Evolutionary conservation across 768 basidiomycete species (phyloP), one percentile per base, ranked within the genome.

Genomic region (Infundibulicybe gibba): DNA sequence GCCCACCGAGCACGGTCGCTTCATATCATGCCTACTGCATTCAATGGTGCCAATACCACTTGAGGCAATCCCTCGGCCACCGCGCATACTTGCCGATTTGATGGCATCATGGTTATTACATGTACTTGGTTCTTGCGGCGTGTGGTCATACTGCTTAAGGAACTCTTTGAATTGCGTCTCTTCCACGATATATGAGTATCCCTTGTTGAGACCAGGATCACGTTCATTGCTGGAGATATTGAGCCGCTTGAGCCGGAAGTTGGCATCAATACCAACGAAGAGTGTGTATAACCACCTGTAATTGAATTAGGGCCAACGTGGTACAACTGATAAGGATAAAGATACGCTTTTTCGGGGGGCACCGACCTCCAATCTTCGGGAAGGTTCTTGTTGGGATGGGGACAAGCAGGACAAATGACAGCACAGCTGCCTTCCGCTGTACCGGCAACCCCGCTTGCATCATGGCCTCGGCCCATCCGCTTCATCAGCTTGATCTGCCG

Each of bases 391-490:
- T 25, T 60, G 0, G 61, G 63, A 0, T 61, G 60, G 1, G 68
- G 70, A 48, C 70, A 72, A 3, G 65, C 64, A 3, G 64, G 64
- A 42, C 67, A 70, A 4, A 49, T 44, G 1, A 68, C 49, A 0
- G 61, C 62, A 8, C 59, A 53, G 47, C 60, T 57, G 0, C 70
- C 64, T 12, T 45, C 45, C 19, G 44, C 32, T 1, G 64, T 65
- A 5, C 32, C 49, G 2, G 15, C 17, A 5, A 47, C 47, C 3
- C 60, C 53, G 17, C 41, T 48, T 43, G 52, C 48, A 49, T 60
- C 49, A 49, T 64, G 56, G 40, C 60, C 54, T 33, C 59, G 34
- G 20, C 62, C 53, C 37, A 55, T 43, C 6, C 61, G 47, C 51
- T 63, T 51, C 43, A 66, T 46, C 54, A 58, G 54, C 40, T 57